These are phyloP conservation scores for Pseudogymnoascus sp. DNA, from an alignment of 2,329 filamentous ascomycete species.

Conservation along the genomic window DNA sequence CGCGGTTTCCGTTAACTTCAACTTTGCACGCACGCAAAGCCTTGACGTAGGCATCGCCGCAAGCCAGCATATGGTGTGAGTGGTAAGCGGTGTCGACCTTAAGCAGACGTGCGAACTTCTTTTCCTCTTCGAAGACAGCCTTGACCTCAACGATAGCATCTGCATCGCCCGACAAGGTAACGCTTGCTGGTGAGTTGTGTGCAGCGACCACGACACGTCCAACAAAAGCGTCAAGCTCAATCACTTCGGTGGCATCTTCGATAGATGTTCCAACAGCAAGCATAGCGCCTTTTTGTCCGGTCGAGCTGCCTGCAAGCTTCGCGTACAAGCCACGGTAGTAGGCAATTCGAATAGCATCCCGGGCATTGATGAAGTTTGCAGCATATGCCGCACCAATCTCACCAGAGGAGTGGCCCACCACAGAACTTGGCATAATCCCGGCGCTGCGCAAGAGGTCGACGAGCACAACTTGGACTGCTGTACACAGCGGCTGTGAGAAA, in stretches of 20 bases:
- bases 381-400: slow-evolving; percentile 43
- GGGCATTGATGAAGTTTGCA: slow-evolving; percentile 27
- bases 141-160: slow-evolving; percentile 13
- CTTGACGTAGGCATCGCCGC: slow-evolving; percentile 17
- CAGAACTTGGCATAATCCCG: slow-evolving; percentile 29
- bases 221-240: slow-evolving; percentile 7
- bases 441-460: slow-evolving; percentile 37
- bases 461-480: slow-evolving; percentile 41
- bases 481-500: slow-evolving; percentile 36
- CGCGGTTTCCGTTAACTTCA: neutral
- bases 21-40: slow-evolving; percentile 15
- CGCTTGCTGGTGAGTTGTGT: slow-evolving; percentile 24
- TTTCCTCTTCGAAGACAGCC: slow-evolving; percentile 15
- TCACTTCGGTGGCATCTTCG: slow-evolving; percentile 17
- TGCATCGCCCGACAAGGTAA: slow-evolving; percentile 22
- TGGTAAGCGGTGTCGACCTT: slow-evolving; percentile 25
- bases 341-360: slow-evolving; percentile 35
- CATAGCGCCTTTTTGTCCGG: slow-evolving; percentile 39
- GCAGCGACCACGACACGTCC: slow-evolving; percentile 28
- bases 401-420: slow-evolving; percentile 37
- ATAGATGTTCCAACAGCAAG: slow-evolving; percentile 39
- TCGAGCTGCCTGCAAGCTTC: slow-evolving; percentile 23
- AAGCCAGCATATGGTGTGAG: slow-evolving; percentile 30
- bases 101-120: slow-evolving; percentile 18
- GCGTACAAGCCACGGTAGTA: slow-evolving; percentile 31